Base-by-base conservation (phyloP, 2,329 filamentous ascomycete species). In the Paecilomyces niveus region DNA sequence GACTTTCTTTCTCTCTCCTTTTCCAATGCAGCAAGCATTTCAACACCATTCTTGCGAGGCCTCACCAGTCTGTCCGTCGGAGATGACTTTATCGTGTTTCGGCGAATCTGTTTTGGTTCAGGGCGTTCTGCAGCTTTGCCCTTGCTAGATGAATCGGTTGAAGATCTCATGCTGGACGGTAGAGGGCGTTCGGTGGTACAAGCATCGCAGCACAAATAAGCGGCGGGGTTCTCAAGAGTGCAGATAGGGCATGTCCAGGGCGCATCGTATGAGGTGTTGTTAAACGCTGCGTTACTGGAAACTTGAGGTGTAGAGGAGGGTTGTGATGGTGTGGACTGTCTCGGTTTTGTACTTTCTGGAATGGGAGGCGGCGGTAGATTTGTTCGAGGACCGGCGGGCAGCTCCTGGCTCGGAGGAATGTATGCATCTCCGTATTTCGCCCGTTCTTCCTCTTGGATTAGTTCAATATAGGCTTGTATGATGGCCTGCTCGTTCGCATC, bases 401-500 rank as follows among this genome's bases (percentile, higher is more conserved):
- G 80, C 26, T 79, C 73, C 32, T 79, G 77, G 57, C 79, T 84
- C 0, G 78, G 74, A n/a, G 77, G 76, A 10, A 83, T 77, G 66
- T 85, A 80, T 58, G 77, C 79, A 57, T 76, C 73, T n/a, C 85
- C 83, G 62, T 85, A 82, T 64, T 80, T 81, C 63, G 86, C 83
- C 21, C 71, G 72, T 61, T 89, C 83, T 61, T 96, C 92, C 69
- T 96, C 86, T 68, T 95, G 89, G 26, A 94, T 88, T 18, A 96
- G 79, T 67, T 97, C 92, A 78, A 90, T 92, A 32, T 95, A 79
- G 0, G 92, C 92, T 67, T 92, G 86, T 56, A 91, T 86, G 61
- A 96, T 96, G 4, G 92, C 92, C 24, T 84, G 81, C 58, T 96
- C 90, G 66, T 96, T 95, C 3, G 91, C 92, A 65, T 92, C 88